Evolutionary conservation across 768 basidiomycete species (phyloP).

Genomic region (Piloderma croceum): DNA sequence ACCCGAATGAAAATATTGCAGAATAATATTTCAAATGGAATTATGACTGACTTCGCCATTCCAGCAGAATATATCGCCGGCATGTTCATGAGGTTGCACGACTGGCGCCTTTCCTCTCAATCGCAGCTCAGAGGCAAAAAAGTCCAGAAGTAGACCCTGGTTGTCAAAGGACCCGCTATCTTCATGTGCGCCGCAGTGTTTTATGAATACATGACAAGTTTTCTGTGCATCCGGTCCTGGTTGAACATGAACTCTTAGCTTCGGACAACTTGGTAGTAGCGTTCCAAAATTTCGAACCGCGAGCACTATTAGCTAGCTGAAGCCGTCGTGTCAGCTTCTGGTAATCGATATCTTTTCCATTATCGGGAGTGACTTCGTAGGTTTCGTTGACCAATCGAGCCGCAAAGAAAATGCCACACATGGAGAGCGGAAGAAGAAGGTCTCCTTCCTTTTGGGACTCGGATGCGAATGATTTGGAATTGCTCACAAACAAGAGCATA

Average conservation of each 20-base stretch:
- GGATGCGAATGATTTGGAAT: too few relatives aligned
- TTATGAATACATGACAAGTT: slow-evolving; percentile 18
- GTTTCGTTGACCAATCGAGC: slow-evolving; percentile 20
- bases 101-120: slow-evolving; percentile 56
- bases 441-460: too few relatives aligned
- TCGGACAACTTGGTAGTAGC: background rate
- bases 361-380: too few relatives aligned
- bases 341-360: slow-evolving; percentile 17
- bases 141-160: slow-evolving; percentile 33
- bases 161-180: background rate
- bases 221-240: slow-evolving; percentile 65
- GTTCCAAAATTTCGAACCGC: slow-evolving; percentile 39
- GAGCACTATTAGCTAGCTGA: slow-evolving; percentile 45
- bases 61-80: slow-evolving; percentile 70
- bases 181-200: background rate
- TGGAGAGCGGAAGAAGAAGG: slow-evolving; percentile 26
- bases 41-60: slow-evolving; percentile 66
- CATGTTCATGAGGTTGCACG: slow-evolving; percentile 61
- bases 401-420: slow-evolving; percentile 71
- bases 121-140: slow-evolving; percentile 72
- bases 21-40: background rate
- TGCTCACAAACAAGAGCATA: too few relatives aligned
- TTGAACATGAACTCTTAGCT: background rate
- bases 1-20: background rate
- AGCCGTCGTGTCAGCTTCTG: slow-evolving; percentile 28